Evolutionary conservation across 106 monocot species (phyloP), one percentile per base, ranked within the genome.

Genomic region (Allium cepa): DNA sequence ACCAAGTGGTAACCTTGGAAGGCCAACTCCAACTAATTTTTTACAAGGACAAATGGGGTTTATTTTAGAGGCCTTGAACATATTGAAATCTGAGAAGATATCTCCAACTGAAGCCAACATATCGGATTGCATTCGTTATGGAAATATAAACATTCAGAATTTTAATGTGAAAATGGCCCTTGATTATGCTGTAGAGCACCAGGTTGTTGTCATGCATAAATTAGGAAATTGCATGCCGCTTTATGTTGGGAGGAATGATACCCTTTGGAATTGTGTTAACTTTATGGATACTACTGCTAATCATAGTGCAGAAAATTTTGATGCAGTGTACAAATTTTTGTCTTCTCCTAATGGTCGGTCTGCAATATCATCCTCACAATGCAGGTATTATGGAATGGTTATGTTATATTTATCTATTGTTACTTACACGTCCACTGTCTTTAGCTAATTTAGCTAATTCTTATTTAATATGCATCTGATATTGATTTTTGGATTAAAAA

Each of bases 231-330:
- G 69, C 46, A 58, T 68, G 13, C 66, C 79, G 52, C 72, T 78
- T 10, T 93, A 73, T 79, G 64, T 81, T 59, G 69, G 55, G 14
- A 93, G 79, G 67, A 74, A 71, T 60, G 85, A 85, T 22, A 18
- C 8, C 0, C 46, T 93, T 16, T 93, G 92, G 92, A 79, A 72
- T 45, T 93, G 92, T 63, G 72, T 93, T 47, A 88, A 93, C 73
- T 56, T 79, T 36, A 65, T 81, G 80, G 81, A 85, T 77, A 51
- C 3, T 50, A 80, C 72, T 64, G 76, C 71, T 53, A 85, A 74
- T 67, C 78, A 79, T 79, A 48, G 79, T 5, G 75, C 80, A 64
- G 69, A 68, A 55, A 76, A 49, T 15, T 76, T 71, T 75, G 78
- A 85, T 60, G 72, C 49, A 26, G 47, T 88, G 60, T 56, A 56